phyloP scores from a whole-genome alignment of 208 protist genomes.

The Leishmania braziliensis region DNA sequence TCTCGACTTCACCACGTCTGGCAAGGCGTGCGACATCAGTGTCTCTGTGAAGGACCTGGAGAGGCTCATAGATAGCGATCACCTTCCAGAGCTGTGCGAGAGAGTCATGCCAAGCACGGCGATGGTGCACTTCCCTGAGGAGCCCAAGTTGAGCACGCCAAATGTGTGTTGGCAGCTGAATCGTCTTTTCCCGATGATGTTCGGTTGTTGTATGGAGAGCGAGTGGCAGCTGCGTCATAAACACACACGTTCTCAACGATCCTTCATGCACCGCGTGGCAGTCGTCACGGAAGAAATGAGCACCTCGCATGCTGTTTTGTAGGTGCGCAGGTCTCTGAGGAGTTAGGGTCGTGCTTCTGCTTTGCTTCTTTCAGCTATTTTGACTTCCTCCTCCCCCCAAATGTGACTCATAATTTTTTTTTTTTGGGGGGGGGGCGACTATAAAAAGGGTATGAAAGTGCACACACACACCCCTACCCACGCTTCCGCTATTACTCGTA shows the following conservation, averaged over 20 bases:
- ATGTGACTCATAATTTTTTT: neutral
- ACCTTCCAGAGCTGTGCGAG: constrained; percentile 32
- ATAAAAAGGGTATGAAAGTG: neutral
- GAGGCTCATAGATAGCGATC: constrained; percentile 31
- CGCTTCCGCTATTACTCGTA: neutral
- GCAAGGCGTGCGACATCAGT: constrained; percentile 42
- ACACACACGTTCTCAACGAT: too few species aligned
- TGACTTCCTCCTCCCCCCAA: neutral
- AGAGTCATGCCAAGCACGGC: constrained; percentile 15
- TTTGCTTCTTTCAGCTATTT: neutral
- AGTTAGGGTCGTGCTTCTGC: neutral
- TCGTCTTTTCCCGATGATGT: neutral
- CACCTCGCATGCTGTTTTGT: neutral
- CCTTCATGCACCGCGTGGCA: neutral
- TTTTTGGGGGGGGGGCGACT: too few species aligned
- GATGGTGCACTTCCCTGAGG: constrained; percentile 6
- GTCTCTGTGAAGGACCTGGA: constrained; percentile 39
- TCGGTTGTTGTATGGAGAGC: neutral
- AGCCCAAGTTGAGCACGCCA: constrained; percentile 6
- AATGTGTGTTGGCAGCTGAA: too few species aligned
- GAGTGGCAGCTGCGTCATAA: neutral
- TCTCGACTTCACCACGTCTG: constrained; percentile 41
- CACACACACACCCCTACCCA: neutral
- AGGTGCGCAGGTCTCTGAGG: neutral
- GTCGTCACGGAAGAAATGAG: neutral